A percentile compares a stretch with the other conserved stretches of the same genome.
phyloP scores from a whole-genome alignment of 441 rosid species.

The Pelargonium fulgidum region DNA sequence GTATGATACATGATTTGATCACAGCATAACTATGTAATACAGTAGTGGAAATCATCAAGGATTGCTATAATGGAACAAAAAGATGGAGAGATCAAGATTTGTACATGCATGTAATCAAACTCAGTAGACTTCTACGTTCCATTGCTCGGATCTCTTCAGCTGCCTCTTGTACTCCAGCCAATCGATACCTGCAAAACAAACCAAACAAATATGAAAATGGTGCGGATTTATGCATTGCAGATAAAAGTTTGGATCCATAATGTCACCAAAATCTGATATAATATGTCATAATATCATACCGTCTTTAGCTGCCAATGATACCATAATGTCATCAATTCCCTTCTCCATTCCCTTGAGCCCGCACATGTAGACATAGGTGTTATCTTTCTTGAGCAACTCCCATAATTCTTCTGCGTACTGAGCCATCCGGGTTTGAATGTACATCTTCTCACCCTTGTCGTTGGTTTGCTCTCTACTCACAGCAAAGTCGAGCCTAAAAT shows the following conservation, averaged over 20 bases:
- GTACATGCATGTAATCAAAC: constrained; percentile 23
- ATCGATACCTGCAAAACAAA: constrained; percentile 54
- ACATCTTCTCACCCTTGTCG: constrained; percentile 90
- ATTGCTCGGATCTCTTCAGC: constrained; percentile 82
- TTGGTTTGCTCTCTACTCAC: constrained; percentile 92
- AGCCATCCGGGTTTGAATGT: constrained; percentile 96
- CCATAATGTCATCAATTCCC: constrained; percentile 94
- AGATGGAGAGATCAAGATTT: constrained; percentile 14
- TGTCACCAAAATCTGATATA: too few relatives aligned
- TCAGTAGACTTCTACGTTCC: constrained; percentile 94
- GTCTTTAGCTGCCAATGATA: too few relatives aligned
- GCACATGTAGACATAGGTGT: constrained; percentile 90
- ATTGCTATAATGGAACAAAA: too few relatives aligned
- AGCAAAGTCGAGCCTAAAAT: constrained; percentile 82
- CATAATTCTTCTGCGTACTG: constrained; percentile 85
- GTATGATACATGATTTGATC: background rate
- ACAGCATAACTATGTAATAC: too few relatives aligned
- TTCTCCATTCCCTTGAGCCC: constrained; percentile 97
- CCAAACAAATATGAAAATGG: background rate
- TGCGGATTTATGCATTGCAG: too few relatives aligned
- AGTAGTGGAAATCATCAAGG: too few relatives aligned
- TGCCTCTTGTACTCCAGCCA: constrained; percentile 80
- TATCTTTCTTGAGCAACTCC: constrained; percentile 86
- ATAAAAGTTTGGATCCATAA: too few relatives aligned
- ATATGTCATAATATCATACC: too few relatives aligned